These are phyloP conservation scores for Chaetoceros muelleri DNA, from an alignment of 108 stramenopile genomes.

Conservation along the genomic window DNA sequence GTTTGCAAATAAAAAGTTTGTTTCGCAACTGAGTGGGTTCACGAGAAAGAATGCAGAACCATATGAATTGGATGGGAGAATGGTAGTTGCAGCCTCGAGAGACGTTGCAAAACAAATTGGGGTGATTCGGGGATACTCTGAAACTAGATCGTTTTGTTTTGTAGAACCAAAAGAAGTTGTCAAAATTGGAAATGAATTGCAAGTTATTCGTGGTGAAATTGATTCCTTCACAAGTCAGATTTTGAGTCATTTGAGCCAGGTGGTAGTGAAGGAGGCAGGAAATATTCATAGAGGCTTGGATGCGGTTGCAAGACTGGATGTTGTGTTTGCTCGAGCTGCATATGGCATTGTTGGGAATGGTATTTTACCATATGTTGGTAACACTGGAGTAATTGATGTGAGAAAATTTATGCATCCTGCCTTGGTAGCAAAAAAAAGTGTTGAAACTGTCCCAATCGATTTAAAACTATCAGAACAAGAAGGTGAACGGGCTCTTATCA, in stretches of 20 bases:
- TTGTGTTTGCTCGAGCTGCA: conserved; percentile 59
- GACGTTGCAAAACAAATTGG: conserved; percentile 1
- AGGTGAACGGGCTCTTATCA: conserved; percentile 31
- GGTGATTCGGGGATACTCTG: conserved; percentile 4
- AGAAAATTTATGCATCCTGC: conserved; percentile 43
- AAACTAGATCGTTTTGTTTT: conserved; percentile 2
- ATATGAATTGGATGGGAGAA: conserved; percentile 2
- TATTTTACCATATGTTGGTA: conserved; percentile 23
- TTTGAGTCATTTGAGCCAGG: conserved; percentile 15
- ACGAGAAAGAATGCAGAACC: conserved; percentile 6
- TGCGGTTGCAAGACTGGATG: conserved; percentile 50
- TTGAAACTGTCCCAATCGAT: conserved; percentile 46
- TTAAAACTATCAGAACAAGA: conserved; percentile 24
- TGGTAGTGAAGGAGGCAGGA: conserved; percentile 22
- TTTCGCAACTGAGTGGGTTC: not conserved
- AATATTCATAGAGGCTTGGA: conserved; percentile 31
- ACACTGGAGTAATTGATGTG: conserved; percentile 27
- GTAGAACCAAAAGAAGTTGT: conserved; percentile 8
- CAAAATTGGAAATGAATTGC: conserved; percentile 4
- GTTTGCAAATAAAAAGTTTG: conserved; percentile 1
- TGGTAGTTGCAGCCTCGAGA: not conserved
- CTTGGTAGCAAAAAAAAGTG: conserved; percentile 19
- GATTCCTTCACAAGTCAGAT: conserved; percentile 31
- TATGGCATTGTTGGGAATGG: conserved; percentile 41
- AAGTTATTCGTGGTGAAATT: conserved; percentile 16